phyloP scores from a whole-genome alignment of 306 rosid species.

The Pterocarpus santalinus region DNA sequence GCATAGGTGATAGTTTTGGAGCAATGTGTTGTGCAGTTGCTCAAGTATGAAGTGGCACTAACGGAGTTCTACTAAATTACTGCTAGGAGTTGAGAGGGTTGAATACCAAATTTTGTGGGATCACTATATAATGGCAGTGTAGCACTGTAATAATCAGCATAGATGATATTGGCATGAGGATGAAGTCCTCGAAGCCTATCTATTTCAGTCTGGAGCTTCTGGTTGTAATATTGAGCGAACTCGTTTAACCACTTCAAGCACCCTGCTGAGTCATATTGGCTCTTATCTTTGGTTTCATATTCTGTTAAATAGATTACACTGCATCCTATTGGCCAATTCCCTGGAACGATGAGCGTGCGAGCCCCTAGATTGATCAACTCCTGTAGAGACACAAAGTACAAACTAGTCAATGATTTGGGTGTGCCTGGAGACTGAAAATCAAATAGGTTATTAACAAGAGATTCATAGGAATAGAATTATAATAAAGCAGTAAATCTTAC shows the following conservation, averaged over 20 bases:
- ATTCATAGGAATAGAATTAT: not conserved
- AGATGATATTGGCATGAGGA: conserved; percentile 52
- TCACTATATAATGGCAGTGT: conserved; percentile 43
- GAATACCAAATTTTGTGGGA: conserved; percentile 52
- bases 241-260: conserved; percentile 61
- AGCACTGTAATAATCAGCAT: conserved; percentile 62
- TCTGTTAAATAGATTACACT: conserved; percentile 31
- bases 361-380: conserved; percentile 63
- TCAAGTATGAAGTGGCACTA: not conserved
- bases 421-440: not conserved
- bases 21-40: not conserved
- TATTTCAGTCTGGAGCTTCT: conserved; percentile 50
- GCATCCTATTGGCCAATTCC: conserved; percentile 63
- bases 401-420: not conserved
- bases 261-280: conserved; percentile 54
- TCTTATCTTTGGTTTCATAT: conserved; percentile 37
- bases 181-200: conserved; percentile 39
- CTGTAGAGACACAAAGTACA: conserved; percentile 34
- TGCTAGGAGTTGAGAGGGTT: not conserved
- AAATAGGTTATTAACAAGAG: not conserved
- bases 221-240: conserved; percentile 55
- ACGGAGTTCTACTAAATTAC: not conserved
- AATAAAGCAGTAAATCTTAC: conserved; percentile 38
- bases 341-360: conserved; percentile 60
- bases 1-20: not conserved